Evolutionary conservation across 768 basidiomycete genomes (phyloP).

Genomic region (Mycena metata): DNA sequence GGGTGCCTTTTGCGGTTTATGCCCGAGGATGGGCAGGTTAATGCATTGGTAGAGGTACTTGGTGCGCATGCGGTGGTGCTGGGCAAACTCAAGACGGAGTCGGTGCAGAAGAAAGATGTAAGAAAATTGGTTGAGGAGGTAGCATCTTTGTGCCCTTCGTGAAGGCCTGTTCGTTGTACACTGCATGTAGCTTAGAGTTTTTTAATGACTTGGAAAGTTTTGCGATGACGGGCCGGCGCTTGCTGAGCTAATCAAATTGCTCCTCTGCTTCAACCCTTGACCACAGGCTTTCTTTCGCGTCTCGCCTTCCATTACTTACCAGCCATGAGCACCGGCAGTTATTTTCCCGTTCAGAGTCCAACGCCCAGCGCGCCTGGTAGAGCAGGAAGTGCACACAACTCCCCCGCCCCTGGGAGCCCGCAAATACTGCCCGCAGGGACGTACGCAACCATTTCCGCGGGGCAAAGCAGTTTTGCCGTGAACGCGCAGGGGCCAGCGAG

Average conservation of each 20-base stretch:
- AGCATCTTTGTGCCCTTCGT: conserved; percentile 39
- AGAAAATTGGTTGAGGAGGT: conserved; percentile 77
- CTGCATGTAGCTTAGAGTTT: no score
- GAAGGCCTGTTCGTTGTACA: not conserved
- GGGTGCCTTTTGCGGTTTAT: conserved; percentile 83
- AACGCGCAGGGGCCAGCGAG: not conserved
- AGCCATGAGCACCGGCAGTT: no score
- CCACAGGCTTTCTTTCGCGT: no score
- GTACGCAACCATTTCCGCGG: conserved; percentile 25
- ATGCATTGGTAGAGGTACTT: conserved; percentile 77
- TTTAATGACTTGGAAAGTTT: no score
- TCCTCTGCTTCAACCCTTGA: no score
- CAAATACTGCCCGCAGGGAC: conserved; percentile 35
- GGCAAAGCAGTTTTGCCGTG: conserved; percentile 1
- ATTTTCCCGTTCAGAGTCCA: no score
- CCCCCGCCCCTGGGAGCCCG: conserved; percentile 48
- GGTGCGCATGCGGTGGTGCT: conserved; percentile 69
- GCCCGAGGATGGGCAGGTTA: conserved; percentile 72
- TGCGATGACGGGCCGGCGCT: no score
- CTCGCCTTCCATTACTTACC: no score
- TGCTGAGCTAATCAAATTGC: no score
- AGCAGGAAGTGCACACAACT: conserved; percentile 39
- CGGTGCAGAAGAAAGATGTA: conserved; percentile 75
- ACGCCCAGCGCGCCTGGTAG: no score
- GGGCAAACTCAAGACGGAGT: conserved; percentile 66